phyloP scores from a whole-genome alignment of 768 basidiomycete genomes.

The Omphalotus guepiniiformis region DNA sequence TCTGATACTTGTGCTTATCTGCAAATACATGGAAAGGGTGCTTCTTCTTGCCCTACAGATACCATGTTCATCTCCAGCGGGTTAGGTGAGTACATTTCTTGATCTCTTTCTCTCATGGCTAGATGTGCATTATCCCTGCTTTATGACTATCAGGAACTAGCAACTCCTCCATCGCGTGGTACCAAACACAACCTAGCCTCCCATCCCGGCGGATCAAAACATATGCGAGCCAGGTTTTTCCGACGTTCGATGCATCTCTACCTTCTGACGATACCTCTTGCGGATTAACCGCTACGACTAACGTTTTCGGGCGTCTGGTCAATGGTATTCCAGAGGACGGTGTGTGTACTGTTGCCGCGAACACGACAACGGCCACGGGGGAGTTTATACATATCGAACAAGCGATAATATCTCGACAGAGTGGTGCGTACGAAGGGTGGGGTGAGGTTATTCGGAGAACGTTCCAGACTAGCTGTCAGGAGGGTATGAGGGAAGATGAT shows the following conservation, averaged over 20 bases:
- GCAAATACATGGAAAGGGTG: constrained; percentile 44
- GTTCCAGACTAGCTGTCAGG: constrained; percentile 20
- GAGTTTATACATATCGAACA: constrained; percentile 44
- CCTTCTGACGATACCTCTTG: constrained; percentile 40
- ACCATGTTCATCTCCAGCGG: constrained; percentile 43
- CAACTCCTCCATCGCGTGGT: constrained; percentile 31
- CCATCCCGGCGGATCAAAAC: constrained; percentile 33
- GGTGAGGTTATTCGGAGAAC: constrained; percentile 26
- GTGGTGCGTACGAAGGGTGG: constrained; percentile 30
- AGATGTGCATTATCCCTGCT: not conserved
- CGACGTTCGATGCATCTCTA: constrained; percentile 33
- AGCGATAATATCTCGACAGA: constrained; percentile 17
- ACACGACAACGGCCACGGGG: constrained; percentile 24
- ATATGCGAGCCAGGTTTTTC: constrained; percentile 26
- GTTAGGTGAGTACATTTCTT: constrained; percentile 28
- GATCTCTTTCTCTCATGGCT: not conserved
- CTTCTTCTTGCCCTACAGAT: constrained; percentile 32
- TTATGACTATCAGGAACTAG: constrained; percentile 13
- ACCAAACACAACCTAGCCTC: constrained; percentile 26
- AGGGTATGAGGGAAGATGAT: constrained; percentile 1
- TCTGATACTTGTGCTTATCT: constrained; percentile 37
- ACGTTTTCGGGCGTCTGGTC: constrained; percentile 40
- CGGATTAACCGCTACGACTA: constrained; percentile 37
- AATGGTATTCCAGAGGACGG: constrained; percentile 28
- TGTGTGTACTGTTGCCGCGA: constrained; percentile 28